Evolutionary conservation across 148 eudicot genomes (phyloP).

Genomic region (Amaranthus hypochondriacus): DNA sequence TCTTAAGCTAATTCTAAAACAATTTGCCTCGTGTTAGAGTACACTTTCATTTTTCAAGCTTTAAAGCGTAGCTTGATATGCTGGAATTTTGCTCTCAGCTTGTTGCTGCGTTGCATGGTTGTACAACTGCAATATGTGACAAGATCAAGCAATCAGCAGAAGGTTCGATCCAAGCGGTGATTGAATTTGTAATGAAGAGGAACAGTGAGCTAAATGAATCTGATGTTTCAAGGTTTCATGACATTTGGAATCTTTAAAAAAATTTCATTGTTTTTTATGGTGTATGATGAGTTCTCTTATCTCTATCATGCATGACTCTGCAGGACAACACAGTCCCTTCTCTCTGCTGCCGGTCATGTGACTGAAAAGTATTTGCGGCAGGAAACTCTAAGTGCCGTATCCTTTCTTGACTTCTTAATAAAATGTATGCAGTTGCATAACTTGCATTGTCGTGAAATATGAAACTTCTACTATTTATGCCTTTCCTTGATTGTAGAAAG

Average conservation of each 20-base stretch:
- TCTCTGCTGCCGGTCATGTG: constrained; percentile 72
- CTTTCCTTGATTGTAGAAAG: constrained; percentile 52
- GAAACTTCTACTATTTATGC: not conserved
- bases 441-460: not conserved
- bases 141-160: constrained; percentile 92
- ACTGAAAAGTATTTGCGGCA: constrained; percentile 84
- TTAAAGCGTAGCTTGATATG: not conserved
- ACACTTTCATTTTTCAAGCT: not conserved
- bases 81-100: constrained; percentile 48
- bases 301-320: constrained; percentile 14
- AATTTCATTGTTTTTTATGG: not conserved
- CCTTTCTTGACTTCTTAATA: constrained; percentile 23
- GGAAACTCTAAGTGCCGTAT: constrained; percentile 93
- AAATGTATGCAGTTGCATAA: not conserved
- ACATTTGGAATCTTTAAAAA: not conserved
- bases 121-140: constrained; percentile 86
- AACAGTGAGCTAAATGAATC: constrained; percentile 78
- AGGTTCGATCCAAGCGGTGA: constrained; percentile 85
- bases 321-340: constrained; percentile 96
- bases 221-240: constrained; percentile 75
- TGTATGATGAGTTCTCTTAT: constrained; percentile 5
- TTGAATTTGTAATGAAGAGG: constrained; percentile 70
- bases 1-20: not conserved
- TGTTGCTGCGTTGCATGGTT: constrained; percentile 69
- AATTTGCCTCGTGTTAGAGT: not conserved